Conservation (phyloP, 2,329 filamentous ascomycete species). For the Canariomyces notabilis region DNA sequence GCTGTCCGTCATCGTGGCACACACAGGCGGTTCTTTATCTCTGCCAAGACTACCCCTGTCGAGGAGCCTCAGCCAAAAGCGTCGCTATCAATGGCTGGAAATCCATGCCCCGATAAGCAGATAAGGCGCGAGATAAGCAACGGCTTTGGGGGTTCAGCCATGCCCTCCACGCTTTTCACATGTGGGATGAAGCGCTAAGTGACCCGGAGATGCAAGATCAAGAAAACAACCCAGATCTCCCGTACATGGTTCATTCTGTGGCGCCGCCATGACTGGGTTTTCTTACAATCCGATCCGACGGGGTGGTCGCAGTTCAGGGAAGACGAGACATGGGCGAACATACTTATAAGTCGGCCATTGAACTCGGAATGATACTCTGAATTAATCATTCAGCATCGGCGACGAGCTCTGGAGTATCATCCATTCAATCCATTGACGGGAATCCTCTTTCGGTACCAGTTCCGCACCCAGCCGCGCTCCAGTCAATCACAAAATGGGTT, state of each 20-base stretch:
- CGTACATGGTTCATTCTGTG: not conserved
- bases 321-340: not conserved
- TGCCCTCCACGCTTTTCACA: not conserved
- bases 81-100: not conserved
- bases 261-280: not conserved
- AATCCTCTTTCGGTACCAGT: not conserved
- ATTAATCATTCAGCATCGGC: too few species aligned
- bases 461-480: not conserved
- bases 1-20: not conserved
- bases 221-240: not conserved
- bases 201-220: slow-evolving; percentile 5
- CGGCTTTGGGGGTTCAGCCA: slow-evolving; percentile 9
- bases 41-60: slow-evolving; percentile 12
- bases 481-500: slow-evolving; percentile 10
- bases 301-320: not conserved
- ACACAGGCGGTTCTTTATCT: slow-evolving; percentile 14
- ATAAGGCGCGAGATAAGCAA: slow-evolving; percentile 14
- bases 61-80: slow-evolving; percentile 8
- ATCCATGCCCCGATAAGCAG: not conserved
- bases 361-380: too few species aligned
- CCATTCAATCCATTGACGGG: not conserved
- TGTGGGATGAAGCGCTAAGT: slow-evolving; percentile 3
- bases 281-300: not conserved
- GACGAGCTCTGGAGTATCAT: too few species aligned
- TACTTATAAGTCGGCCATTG: not conserved